Percentiles rank a stretch among this genome's conserved stretches.
phyloP scores from a whole-genome alignment of 2,329 filamentous ascomycete genomes.

The Mycocentrospora acerina region DNA sequence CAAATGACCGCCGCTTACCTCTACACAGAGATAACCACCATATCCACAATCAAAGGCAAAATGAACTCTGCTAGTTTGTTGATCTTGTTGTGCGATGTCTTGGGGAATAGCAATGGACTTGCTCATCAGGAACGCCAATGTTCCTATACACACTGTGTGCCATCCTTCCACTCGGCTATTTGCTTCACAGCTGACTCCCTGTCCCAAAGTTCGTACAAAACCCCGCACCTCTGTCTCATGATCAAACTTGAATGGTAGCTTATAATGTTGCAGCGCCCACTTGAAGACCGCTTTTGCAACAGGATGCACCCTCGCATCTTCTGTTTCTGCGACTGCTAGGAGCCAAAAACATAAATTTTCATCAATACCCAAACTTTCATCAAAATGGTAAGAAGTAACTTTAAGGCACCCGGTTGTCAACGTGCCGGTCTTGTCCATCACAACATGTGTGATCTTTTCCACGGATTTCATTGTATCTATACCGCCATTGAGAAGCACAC shows the following conservation, averaged over 20 bases:
- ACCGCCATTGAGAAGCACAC: slow-evolving; percentile 13
- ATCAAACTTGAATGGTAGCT: background rate
- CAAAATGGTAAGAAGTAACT: slow-evolving; percentile 5
- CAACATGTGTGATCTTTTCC: slow-evolving; percentile 6
- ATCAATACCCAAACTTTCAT: background rate
- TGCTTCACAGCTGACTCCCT: slow-evolving; percentile 5
- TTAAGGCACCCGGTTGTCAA: slow-evolving; percentile 10
- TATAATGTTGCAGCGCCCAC: slow-evolving; percentile 3
- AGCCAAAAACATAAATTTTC: slow-evolving; percentile 3
- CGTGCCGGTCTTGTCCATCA: slow-evolving; percentile 20
- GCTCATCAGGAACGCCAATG: background rate
- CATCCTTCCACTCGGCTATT: slow-evolving; percentile 3
- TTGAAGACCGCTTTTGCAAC: slow-evolving; percentile 10
- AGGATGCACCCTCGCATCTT: slow-evolving; percentile 8
- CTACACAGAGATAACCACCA: background rate
- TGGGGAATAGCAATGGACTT: background rate
- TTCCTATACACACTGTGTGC: slow-evolving; percentile 2
- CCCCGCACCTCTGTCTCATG: background rate
- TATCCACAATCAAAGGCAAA: slow-evolving; percentile 1
- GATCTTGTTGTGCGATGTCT: background rate
- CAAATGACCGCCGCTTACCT: too few relatives aligned
- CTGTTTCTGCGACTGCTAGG: slow-evolving; percentile 7
- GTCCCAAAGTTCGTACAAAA: slow-evolving; percentile 1
- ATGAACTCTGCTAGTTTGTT: slow-evolving; percentile 1
- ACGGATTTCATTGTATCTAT: slow-evolving; percentile 11